A percentile compares a stretch with the other conserved stretches of the same genome.
phyloP scores from a whole-genome alignment of 495 filamentous ascomycete genomes.

The Xylaria castorea region DNA sequence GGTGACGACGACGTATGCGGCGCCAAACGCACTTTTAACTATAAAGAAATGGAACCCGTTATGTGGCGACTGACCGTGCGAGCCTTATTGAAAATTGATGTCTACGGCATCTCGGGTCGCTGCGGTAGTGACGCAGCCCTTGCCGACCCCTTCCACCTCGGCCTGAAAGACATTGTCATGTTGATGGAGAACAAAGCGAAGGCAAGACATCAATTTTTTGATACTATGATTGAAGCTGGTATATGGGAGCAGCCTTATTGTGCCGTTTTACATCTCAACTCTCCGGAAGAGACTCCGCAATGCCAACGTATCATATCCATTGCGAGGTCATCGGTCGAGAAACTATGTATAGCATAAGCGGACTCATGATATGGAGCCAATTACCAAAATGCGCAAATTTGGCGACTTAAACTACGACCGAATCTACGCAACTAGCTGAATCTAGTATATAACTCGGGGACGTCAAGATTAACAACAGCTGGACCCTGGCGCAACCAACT shows the following conservation, averaged over 20 bases:
- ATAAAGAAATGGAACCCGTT: conserved; percentile 49
- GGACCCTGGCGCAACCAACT: not conserved
- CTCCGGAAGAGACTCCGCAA: conserved; percentile 38
- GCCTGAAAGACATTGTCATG: conserved; percentile 57
- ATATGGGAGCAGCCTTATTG: conserved; percentile 30
- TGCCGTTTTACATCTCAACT: conserved; percentile 24
- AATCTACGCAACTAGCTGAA: not conserved
- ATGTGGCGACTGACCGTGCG: conserved; percentile 59
- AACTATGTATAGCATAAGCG: conserved; percentile 54
- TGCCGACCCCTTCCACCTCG: conserved; percentile 40
- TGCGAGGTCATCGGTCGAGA: conserved; percentile 55
- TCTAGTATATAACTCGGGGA: not conserved
- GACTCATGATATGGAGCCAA: not conserved
- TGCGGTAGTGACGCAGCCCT: not conserved
- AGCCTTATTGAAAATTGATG: conserved; percentile 58
- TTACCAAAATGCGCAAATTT: not conserved
- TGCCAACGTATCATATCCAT: conserved; percentile 58
- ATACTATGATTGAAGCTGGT: conserved; percentile 44
- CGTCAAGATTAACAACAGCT: not conserved
- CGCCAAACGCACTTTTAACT: conserved; percentile 33
- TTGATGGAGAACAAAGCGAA: conserved; percentile 56
- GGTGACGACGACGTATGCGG: conserved; percentile 32
- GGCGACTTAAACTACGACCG: not conserved
- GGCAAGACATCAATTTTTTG: conserved; percentile 48
- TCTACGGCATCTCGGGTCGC: conserved; percentile 54